These are phyloP conservation scores for Cryptosporidium ubiquitum DNA, from an alignment of 169 alveolate species.

Conservation along the genomic window DNA sequence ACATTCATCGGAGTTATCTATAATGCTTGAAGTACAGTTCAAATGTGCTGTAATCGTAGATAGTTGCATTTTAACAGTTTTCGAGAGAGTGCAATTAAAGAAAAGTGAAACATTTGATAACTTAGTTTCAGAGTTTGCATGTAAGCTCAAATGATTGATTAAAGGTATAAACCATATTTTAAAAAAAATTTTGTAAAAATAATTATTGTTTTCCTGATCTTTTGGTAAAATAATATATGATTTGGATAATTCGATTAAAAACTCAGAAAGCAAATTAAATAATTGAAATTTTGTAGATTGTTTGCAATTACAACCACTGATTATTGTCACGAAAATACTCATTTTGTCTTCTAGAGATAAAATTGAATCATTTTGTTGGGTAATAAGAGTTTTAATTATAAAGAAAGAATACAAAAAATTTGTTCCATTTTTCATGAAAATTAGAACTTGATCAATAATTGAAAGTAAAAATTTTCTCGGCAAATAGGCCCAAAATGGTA, in stretches of 20 bases:
- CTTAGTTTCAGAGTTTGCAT: not conserved
- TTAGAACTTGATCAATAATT: constrained; percentile 5
- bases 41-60: not conserved
- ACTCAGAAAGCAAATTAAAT: constrained; percentile 26
- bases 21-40: not conserved
- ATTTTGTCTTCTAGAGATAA: constrained; percentile 40
- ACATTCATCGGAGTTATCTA: not conserved
- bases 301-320: constrained; percentile 9
- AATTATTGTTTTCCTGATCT: not conserved
- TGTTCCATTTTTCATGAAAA: constrained; percentile 1
- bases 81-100: not conserved
- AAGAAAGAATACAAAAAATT: constrained; percentile 18
- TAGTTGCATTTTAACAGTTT: not conserved
- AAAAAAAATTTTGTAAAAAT: not conserved
- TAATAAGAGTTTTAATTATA: not conserved
- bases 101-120: constrained; percentile 8
- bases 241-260: constrained; percentile 5
- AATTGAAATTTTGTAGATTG: not conserved
- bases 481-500: constrained; percentile 40
- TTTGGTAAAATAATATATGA: constrained; percentile 1
- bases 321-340: constrained; percentile 22
- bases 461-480: constrained; percentile 22
- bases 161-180: constrained; percentile 41
- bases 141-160: not conserved
- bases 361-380: not conserved